Evolutionary conservation across 2,329 filamentous ascomycete species (phyloP), one percentile per base, ranked within the genome.

Genomic region (Endoconidiophora laricicola): DNA sequence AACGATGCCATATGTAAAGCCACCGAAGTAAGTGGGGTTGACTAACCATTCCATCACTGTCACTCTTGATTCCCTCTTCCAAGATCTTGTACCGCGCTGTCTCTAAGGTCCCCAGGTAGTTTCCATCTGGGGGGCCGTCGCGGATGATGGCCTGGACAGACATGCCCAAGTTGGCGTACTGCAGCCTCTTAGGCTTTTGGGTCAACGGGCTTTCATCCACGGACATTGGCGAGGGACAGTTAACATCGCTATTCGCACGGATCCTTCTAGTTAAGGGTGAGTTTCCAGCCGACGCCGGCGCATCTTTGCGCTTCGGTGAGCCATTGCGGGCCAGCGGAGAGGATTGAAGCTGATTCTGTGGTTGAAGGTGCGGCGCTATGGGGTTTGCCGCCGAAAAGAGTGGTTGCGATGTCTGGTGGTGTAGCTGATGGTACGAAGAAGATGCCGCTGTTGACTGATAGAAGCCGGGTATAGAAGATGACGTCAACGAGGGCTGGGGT

Each of bases 41-140:
- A 42, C 60, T 69, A 63, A 86, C 83, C 83, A 87, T 88, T 70
- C 84, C 84, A 64, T 90, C 84, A 56, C 72, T 75, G 59, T 86
- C 84, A 57, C 78, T 79, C 60, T 83, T 83, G 61, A 88, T 77
- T 54, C 83, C 83, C 59, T 85, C 78, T 56, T 82, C 78, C 48
- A 88, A 66, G 46, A 90, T 80, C 58, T 83, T 82, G 64, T 81
- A 76, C 46, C 84, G 74, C 58, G 82, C 69, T 57, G 81, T 81
- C 58, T 84, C 79, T 46, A 90, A 66, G 6, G 79, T 79, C 16
- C 75, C 74, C 22, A 71, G 61, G 22, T 81, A 69, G 61, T 91
- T 79, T 18, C 79, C 83, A 56, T 79, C 74, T 1, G 78, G 76
- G 1, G 87, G 86, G 0, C 87, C 88, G 55, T 90, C 86, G 56